phyloP scores from a whole-genome alignment of 768 basidiomycete genomes.

The Suillus clintonianus region DNA sequence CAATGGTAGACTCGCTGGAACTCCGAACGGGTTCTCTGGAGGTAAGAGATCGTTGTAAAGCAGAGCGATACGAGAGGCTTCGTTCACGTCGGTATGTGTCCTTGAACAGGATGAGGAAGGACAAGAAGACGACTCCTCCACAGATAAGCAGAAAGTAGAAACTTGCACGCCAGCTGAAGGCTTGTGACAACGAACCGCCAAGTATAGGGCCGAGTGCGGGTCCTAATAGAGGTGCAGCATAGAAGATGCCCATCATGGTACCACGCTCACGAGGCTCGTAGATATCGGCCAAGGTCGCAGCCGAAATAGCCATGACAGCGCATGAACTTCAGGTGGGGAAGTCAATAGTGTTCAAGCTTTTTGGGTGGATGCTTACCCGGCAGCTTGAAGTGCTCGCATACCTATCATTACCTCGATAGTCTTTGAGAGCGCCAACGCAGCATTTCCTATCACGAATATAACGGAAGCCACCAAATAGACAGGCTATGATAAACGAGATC shows the following conservation, averaged over 20 bases:
- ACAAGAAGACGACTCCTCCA: conserved; percentile 51
- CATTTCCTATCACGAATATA: conserved; percentile 55
- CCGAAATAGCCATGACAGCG: conserved; percentile 71
- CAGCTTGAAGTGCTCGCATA: conserved; percentile 67
- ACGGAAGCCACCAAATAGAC: conserved; percentile 56
- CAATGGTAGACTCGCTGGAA: conserved; percentile 20
- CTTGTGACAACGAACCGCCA: conserved; percentile 67
- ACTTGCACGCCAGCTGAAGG: conserved; percentile 74
- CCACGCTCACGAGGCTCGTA: conserved; percentile 76
- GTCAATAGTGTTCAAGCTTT: conserved; percentile 5
- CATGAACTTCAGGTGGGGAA: conserved; percentile 46
- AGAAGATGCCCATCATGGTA: conserved; percentile 79
- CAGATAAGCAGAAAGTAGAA: conserved; percentile 83
- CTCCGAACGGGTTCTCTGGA: conserved; percentile 20
- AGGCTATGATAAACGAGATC: conserved; percentile 33
- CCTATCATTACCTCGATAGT: conserved; percentile 60
- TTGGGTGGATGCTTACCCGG: conserved; percentile 45
- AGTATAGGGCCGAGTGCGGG: conserved; percentile 69
- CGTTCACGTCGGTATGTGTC: conserved; percentile 86
- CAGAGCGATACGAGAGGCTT: conserved; percentile 76
- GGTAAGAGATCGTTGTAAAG: conserved; percentile 47
- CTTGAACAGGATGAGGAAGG: conserved; percentile 69
- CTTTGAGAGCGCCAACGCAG: conserved; percentile 55
- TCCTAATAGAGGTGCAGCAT: conserved; percentile 79
- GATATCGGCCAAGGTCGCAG: conserved; percentile 77